Evolutionary conservation across 2,329 filamentous ascomycete species (phyloP).

Genomic region (Xylaria sp.): DNA sequence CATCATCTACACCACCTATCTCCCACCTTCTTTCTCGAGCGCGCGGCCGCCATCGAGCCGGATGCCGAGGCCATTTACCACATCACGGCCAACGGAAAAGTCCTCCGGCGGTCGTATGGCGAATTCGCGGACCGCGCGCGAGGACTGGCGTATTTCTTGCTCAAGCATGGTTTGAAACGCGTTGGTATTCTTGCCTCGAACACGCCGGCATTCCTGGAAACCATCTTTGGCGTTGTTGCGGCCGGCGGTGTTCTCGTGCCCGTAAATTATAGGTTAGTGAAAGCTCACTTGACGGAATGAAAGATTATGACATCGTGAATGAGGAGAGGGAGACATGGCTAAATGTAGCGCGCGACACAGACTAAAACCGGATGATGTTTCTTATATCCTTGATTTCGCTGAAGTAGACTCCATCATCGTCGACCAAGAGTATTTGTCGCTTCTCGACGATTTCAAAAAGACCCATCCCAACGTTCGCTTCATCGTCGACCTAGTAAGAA

Average conservation of each 20-base stretch:
- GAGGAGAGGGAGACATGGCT: constrained; percentile 13
- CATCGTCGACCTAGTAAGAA: constrained; percentile 74
- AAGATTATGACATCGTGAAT: not conserved
- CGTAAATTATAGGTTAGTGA: constrained; percentile 61
- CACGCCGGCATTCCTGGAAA: constrained; percentile 92
- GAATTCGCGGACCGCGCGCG: constrained; percentile 87
- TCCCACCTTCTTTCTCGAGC: constrained; percentile 86
- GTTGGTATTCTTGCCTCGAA: constrained; percentile 92
- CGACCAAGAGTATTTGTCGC: constrained; percentile 79
- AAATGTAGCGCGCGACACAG: constrained; percentile 32
- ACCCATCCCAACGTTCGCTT: constrained; percentile 73
- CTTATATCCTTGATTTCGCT: constrained; percentile 89
- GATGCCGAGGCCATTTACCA: constrained; percentile 87
- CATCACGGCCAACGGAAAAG: constrained; percentile 78
- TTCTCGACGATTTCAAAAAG: constrained; percentile 75
- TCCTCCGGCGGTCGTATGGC: constrained; percentile 80
- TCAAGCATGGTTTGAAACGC: constrained; percentile 76
- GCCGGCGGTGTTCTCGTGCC: constrained; percentile 82
- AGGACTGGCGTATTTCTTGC: constrained; percentile 88
- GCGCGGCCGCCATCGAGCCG: constrained; percentile 89
- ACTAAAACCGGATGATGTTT: constrained; percentile 75
- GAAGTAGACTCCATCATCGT: constrained; percentile 90
- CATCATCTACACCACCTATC: constrained; percentile 81
- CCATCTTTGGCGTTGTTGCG: constrained; percentile 86
- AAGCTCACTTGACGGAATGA: not conserved